Conservation (phyloP, 2,329 filamentous ascomycete species). For the Laburnicola sp. region DNA sequence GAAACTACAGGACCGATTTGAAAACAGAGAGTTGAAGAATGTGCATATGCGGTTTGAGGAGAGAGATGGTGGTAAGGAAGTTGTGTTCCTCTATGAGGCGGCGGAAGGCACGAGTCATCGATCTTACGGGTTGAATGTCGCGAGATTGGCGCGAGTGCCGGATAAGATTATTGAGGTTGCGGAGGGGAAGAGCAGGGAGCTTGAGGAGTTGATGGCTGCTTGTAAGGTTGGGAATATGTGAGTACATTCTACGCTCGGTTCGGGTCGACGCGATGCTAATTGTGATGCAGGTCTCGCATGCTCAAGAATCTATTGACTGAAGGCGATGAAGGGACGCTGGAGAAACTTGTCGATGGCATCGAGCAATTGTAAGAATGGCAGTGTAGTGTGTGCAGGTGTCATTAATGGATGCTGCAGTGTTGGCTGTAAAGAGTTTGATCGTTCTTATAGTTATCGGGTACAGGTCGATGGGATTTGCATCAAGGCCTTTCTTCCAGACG, state of each 20-base stretch:
- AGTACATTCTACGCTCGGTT: constrained; percentile 17
- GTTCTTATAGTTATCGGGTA: too few species aligned
- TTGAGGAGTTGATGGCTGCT: constrained; percentile 66
- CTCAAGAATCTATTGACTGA: constrained; percentile 30
- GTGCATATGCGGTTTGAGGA: constrained; percentile 87
- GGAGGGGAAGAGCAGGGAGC: constrained; percentile 72
- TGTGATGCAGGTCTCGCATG: constrained; percentile 18
- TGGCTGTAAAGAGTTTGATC: too few species aligned
- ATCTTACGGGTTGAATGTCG: constrained; percentile 93
- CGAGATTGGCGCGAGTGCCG: constrained; percentile 80
- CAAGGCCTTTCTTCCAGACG: too few species aligned
- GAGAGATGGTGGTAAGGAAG: constrained; percentile 63
- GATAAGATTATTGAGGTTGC: constrained; percentile 76
- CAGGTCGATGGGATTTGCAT: too few species aligned
- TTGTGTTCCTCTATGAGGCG: constrained; percentile 94
- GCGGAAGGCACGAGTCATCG: constrained; percentile 89
- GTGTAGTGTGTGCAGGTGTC: too few species aligned
- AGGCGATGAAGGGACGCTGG: constrained; percentile 35
- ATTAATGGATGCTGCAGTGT: too few species aligned
- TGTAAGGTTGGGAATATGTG: constrained; percentile 40
- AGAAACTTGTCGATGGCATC: constrained; percentile 47
- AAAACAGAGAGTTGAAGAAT: constrained; percentile 69
- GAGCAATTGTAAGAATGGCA: constrained; percentile 47
- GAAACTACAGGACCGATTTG: constrained; percentile 71
- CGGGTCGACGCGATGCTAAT: constrained; percentile 2